Evolutionary conservation across 2,329 filamentous ascomycete species (phyloP), one percentile per base, ranked within the genome.

Genomic region (Mycosphaerelloides madeirae): DNA sequence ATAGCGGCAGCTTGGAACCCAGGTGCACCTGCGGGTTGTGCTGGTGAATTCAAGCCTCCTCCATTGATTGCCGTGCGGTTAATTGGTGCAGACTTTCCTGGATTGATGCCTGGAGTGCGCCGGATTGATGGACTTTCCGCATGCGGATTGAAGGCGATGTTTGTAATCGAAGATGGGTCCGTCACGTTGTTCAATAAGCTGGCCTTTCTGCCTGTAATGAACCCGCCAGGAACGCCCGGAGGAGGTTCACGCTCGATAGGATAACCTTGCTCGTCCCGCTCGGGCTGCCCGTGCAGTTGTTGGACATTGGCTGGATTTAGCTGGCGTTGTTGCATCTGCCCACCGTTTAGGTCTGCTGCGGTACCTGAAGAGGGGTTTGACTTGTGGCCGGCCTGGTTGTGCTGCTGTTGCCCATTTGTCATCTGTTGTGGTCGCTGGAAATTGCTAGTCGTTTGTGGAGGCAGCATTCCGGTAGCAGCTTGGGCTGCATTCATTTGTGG

Each of bases 71-170:
- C 31, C 29, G 39, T 43, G 28, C 42, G 78, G 3, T 76, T 77
- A 2, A 95, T 69, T 0, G 89, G 87, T 41, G 84, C 83, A 3
- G 85, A 90, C 40, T 80, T 83, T 16, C 71, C 81, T 60, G 94
- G 87, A 59, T 96, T 88, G 31, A 96, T 78, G 2, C 90, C 90
- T 0, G 85, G 85, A 0, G 91, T 96, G 62, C 91, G 90, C 49
- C 87, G 80, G 60, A 95, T 89, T 0, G 89, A 93, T 0, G 90
- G 89, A 49, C 68, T 72, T 38, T 75, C 72, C 11, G 62, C 68
- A 41, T 74, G 67, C 3, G 72, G 72, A 35, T 76, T 72, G 61
- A 75, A 76, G 1, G 67, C 66, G 14, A 63, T 47, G 12, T 59
- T 48, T 14, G 52, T 48, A 5, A 25, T 6, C 1, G 49, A 38